Base-by-base conservation (phyloP, 2,329 filamentous ascomycete genomes). In the Zymoseptoria pseudotritici region DNA sequence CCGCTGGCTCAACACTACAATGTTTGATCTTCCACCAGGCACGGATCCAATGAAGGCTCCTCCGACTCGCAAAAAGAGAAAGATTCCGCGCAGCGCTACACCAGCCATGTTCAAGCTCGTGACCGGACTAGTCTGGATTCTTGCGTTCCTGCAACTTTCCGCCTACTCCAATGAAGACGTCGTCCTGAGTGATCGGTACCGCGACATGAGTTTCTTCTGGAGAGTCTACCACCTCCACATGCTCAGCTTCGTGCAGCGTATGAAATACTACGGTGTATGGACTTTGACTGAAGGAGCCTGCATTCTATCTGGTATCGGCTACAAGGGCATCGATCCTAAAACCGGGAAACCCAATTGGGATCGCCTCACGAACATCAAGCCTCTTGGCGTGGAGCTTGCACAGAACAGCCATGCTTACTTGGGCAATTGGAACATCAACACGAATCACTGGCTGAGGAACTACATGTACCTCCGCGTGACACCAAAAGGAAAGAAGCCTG, bases 211-310 rank as follows among this genome's bases (percentile, higher is more conserved):
- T 49, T 85, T 97, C 70, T 67, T 87, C 49, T 84, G 84, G 58
- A 86, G 93, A 52, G 78, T 97, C 50, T 91, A 87, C 79, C 81
- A 88, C 62, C 78, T 97, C 60, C 87, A 97, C 73, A 88, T 95
- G 83, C 83, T 96, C 55, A 90, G 87, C 57, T 81, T 97, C 52
- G 88, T 89, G 1, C 82, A 88, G 4, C 86, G 94, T 21, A 84
- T 90, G 69, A 99, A 99, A 77, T 99, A 97, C 77, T 99, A 99
- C 70, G 94, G 91, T 42, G 91, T 96, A 4, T 99, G 94, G 94
- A 86, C 85, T 49, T 76, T 99, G 67, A 92, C 93, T 0, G 94
- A 99, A 75, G 94, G 94, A 19, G 86, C 93, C 19, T 99, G 94
- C 71, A 97, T 99, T 63, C 83, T 99, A 19, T 87, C 91, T 8